phyloP scores from a whole-genome alignment of 2,329 filamentous ascomycete species.

The Teratosphaeria pseudoeucalypti region DNA sequence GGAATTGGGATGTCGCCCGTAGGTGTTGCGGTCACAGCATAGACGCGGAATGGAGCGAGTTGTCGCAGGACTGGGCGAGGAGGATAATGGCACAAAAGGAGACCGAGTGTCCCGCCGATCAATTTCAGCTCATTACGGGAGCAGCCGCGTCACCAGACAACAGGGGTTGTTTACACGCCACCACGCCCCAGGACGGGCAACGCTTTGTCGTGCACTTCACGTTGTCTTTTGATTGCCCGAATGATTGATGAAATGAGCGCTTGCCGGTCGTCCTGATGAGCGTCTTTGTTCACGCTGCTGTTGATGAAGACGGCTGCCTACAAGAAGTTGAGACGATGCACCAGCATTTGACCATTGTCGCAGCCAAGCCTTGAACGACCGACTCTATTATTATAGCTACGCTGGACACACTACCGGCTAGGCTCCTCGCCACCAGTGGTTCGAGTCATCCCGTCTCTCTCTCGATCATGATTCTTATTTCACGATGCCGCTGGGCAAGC shows the following conservation, averaged over 20 bases:
- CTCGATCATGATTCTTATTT: neutral
- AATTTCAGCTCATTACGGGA: neutral
- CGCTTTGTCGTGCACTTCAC: neutral
- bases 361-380: neutral
- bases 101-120: neutral
- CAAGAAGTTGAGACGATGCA: neutral
- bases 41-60: neutral
- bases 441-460: neutral
- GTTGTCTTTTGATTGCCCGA: neutral
- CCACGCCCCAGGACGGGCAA: neutral
- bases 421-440: neutral
- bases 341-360: neutral
- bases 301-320: neutral
- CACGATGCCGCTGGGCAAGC: neutral
- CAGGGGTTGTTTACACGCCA: neutral
- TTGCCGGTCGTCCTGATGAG: neutral
- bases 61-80: neutral
- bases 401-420: neutral
- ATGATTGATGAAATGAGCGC: neutral
- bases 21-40: slow-evolving; percentile 1
- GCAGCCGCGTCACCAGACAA: neutral
- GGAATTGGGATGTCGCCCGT: slow-evolving; percentile 4
- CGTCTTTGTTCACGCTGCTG: neutral
- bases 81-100: neutral
- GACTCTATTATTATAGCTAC: neutral